Evolutionary conservation across 2,329 filamentous ascomycete genomes (phyloP), one percentile per base, ranked within the genome.

Genomic region (Aspergillus eucalypticola): DNA sequence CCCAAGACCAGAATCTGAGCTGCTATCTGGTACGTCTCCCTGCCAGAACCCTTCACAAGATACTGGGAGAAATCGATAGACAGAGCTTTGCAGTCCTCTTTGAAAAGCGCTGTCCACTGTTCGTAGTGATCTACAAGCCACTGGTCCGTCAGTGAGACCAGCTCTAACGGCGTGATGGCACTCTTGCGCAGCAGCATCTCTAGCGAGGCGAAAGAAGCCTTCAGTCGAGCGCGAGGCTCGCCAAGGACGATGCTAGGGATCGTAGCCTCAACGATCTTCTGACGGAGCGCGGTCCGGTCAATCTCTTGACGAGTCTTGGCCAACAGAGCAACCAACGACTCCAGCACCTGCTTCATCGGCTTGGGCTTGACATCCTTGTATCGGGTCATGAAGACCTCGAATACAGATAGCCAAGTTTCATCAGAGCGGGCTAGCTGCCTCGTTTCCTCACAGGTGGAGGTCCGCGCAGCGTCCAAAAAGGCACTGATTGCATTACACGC

Each of bases 401-500:
- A 79, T 15, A 77, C 68, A 21, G 73, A 66, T 19, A 75, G 61
- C 79, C 79, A 82, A 27, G 67, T 73, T 15, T 71, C 65, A 6
- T 70, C 52, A 3, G 74, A 76, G 2, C 72, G 63, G 25, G 67
- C 71, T 57, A 81, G 66, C 23, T 69, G 54, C 46, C 67, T 71
- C 2, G 79, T 72, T 7, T 64, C 60, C 11, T 69, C 60, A 58
- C 68, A 66, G 29, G 68, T 54, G 11, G 79, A 77, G 11, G 66
- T 63, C 15, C 67, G 59, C 8, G 75, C 73, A 11, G 74, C 71
- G 62, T 79, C 74, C 21, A 82, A 64, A 55, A 79, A 81, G 19
- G 75, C 75, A 58, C 76, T 77, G 27, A 80, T 56, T 6, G 79
- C 75, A 72, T 81, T 81, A 62, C 77, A 79, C 39, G 75, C 74